Conservation (phyloP, 768 basidiomycete genomes). For the Tricholoma hemisulphureum region DNA sequence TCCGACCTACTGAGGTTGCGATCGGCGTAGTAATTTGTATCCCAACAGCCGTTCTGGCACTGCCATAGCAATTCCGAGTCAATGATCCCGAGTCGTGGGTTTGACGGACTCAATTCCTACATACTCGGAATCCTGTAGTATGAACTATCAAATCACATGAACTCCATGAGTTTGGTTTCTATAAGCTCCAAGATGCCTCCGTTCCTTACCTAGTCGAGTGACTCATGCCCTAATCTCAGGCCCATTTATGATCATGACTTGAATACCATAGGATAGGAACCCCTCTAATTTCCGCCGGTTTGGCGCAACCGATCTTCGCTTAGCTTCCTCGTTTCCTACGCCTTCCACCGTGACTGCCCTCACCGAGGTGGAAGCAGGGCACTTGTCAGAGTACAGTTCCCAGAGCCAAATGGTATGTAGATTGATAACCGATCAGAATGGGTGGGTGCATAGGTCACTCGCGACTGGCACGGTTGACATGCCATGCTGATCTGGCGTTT, state of each 20-base stretch:
- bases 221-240: neutral
- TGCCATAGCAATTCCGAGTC: neutral
- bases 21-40: neutral
- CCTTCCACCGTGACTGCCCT: neutral
- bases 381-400: neutral
- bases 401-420: neutral
- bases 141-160: neutral
- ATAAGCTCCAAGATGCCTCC: neutral
- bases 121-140: neutral
- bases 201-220: neutral
- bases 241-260: neutral
- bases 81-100: neutral
- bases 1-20: neutral
- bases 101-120: neutral
- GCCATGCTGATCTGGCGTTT: neutral
- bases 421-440: neutral
- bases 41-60: neutral
- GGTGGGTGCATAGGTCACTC: neutral
- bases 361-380: neutral
- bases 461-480: no score
- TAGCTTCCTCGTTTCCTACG: neutral
- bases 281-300: neutral
- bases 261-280: no score
- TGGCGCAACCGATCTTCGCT: neutral
- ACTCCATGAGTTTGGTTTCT: neutral